These are phyloP conservation scores for Ceriops tagal DNA, from an alignment of 345 rosid species.

Conservation along the genomic window DNA sequence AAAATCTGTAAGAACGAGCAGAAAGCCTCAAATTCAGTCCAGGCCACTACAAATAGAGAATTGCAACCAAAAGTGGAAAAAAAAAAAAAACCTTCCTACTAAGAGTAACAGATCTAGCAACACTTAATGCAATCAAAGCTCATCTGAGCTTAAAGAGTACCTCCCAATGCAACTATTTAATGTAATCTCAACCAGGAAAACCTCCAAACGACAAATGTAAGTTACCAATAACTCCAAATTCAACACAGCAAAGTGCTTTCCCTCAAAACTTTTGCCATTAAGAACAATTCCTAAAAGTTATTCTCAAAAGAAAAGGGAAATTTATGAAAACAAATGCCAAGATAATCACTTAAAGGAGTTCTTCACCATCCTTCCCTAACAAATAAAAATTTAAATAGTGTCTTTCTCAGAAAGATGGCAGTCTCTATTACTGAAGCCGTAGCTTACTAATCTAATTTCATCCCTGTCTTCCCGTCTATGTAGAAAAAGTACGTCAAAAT, in stretches of 20 bases:
- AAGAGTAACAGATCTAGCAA: conserved; percentile 20
- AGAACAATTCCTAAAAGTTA: conserved; percentile 18
- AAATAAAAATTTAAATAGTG: neutral
- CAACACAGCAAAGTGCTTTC: neutral
- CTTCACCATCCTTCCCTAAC: neutral
- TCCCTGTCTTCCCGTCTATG: neutral
- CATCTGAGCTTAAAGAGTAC: conserved; percentile 17
- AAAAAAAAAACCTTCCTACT: neutral
- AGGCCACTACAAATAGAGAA: conserved; percentile 14
- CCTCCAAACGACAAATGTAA: conserved; percentile 1
- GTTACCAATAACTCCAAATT: neutral
- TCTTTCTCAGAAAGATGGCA: neutral
- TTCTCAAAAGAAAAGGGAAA: neutral
- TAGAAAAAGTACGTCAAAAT: neutral
- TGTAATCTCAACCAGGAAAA: neutral
- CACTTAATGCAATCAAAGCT: conserved; percentile 10
- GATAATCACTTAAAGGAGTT: conserved; percentile 6
- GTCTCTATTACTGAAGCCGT: neutral
- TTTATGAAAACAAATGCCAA: conserved; percentile 9
- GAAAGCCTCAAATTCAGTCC: conserved; percentile 9
- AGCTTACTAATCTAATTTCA: neutral
- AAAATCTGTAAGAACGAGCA: neutral
- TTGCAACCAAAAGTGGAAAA: neutral
- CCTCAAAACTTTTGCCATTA: neutral
- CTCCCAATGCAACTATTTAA: neutral